Base-by-base conservation (phyloP, 371 early-diverging fungal species). In the Rhizopus stolonifer region DNA sequence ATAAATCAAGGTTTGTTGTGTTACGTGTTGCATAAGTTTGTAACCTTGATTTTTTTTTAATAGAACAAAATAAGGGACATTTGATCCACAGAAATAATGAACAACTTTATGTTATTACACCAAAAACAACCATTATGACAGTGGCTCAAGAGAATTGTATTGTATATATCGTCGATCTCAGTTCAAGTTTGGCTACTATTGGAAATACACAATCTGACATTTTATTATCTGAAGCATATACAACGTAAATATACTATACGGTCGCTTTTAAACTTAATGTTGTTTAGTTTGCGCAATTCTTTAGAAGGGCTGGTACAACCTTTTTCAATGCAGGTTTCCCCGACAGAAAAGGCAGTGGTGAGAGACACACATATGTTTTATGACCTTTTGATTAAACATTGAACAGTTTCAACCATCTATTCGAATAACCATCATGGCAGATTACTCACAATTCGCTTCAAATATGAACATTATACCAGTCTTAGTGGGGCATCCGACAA, bases 361-460 rank as follows among this genome's bases (percentile, higher is more conserved):
- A 69, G 44, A 34, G 26, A 10, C 47, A n/a, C n/a, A n/a, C n/a
- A n/a, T n/a, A n/a, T n/a, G n/a, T n/a, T n/a, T n/a, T n/a, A n/a
- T n/a, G n/a, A n/a, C n/a, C n/a, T n/a, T n/a, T n/a, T n/a, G n/a
- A n/a, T n/a, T n/a, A n/a, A n/a, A 32, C 2, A 24, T 7, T 32
- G 14, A 40, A 14, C 32, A 74, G 71, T 40, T 76, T 19, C 70
- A 62, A 46, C 74, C 77, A 3, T 25, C 77, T 22, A 66, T 93
- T 14, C 79, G 86, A 40, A 64, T 90, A 10, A 89, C 89, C 1
- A 86, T 91, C 42, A 78, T 91, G 46, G 91, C 89, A 0, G 91
- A 91, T 45, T 85, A 84, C 57, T 73, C 83, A 22, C 81, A 83
- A 50, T 79, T 88, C 64, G 82, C 82, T 45, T 83, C 84, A n/a